Evolutionary conservation across 139 green algal genomes (phyloP).

Genomic region (Ettlia oleoabundans): DNA sequence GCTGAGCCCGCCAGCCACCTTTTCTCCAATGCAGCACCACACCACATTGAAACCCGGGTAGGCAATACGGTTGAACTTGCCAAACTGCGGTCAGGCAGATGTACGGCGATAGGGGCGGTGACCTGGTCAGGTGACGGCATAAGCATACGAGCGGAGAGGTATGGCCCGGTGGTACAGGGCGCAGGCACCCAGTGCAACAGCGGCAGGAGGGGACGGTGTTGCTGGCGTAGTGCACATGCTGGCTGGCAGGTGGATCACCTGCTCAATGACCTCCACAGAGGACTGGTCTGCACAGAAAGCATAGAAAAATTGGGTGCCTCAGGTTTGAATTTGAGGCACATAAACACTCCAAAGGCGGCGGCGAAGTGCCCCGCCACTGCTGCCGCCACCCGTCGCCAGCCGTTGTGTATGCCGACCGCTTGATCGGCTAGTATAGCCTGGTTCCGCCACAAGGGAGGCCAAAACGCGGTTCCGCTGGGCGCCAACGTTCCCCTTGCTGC

Average conservation of each 20-base stretch:
- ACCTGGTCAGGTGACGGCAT: background rate
- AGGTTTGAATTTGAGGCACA: background rate
- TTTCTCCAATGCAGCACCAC: constrained; percentile 59
- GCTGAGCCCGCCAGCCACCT: constrained; percentile 57
- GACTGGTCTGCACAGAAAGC: constrained; percentile 48
- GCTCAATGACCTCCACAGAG: constrained; percentile 48
- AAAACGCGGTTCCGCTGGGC: too few species aligned
- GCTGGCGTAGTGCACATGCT: too few species aligned
- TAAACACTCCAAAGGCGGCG: background rate
- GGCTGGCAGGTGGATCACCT: too few species aligned
- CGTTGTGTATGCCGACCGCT: too few species aligned
- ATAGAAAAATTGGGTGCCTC: too few species aligned
- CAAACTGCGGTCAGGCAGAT: background rate
- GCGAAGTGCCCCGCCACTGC: background rate
- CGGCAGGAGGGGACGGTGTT: too few species aligned
- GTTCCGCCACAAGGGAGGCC: too few species aligned
- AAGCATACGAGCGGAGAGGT: too few species aligned
- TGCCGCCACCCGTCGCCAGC: background rate
- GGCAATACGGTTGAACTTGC: constrained; percentile 56
- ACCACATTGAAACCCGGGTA: constrained; percentile 66
- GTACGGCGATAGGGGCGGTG: background rate
- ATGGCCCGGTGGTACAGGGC: too few species aligned
- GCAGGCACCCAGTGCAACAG: too few species aligned
- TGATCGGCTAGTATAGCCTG: too few species aligned
- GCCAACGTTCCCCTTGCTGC: background rate